Evolutionary conservation across 441 rosid genomes (phyloP).

Genomic region (Populus hybrid): DNA sequence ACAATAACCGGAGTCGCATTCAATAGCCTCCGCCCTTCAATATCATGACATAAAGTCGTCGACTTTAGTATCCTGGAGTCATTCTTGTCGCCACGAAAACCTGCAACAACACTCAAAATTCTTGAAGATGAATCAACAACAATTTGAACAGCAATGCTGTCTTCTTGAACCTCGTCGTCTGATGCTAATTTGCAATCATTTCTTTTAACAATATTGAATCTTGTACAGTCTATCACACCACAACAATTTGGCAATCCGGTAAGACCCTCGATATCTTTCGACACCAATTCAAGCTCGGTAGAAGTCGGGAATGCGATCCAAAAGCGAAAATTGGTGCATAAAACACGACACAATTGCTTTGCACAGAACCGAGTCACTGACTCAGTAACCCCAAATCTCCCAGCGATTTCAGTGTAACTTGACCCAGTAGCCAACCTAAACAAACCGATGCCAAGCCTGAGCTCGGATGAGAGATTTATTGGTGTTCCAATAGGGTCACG

Average conservation of each 20-base stretch:
- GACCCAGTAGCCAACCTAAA: conserved; percentile 49
- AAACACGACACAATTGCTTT: conserved; percentile 60
- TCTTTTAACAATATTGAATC: conserved; percentile 14
- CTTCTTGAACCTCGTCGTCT: background rate
- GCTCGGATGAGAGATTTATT: conserved; percentile 48
- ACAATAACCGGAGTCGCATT: conserved; percentile 28
- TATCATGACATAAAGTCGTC: conserved; percentile 48
- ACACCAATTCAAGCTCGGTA: conserved; percentile 37
- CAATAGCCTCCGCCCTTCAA: conserved; percentile 39
- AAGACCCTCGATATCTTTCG: conserved; percentile 34
- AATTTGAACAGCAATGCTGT: conserved; percentile 37
- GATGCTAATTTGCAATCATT: background rate
- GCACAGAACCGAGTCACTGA: conserved; percentile 51
- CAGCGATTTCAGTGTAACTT: conserved; percentile 42
- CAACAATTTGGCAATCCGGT: conserved; percentile 52
- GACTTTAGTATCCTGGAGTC: conserved; percentile 39
- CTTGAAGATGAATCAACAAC: conserved; percentile 58
- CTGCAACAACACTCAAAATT: conserved; percentile 52
- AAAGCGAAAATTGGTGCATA: conserved; percentile 66
- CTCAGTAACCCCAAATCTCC: conserved; percentile 50
- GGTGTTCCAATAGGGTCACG: conserved; percentile 61
- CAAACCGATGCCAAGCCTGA: conserved; percentile 55
- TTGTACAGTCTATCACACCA: conserved; percentile 41
- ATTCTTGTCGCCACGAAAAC: conserved; percentile 48
- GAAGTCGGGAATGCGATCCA: conserved; percentile 55